Evolutionary conservation across 495 filamentous ascomycete species (phyloP).

Genomic region (Bryoglossum gracile): DNA sequence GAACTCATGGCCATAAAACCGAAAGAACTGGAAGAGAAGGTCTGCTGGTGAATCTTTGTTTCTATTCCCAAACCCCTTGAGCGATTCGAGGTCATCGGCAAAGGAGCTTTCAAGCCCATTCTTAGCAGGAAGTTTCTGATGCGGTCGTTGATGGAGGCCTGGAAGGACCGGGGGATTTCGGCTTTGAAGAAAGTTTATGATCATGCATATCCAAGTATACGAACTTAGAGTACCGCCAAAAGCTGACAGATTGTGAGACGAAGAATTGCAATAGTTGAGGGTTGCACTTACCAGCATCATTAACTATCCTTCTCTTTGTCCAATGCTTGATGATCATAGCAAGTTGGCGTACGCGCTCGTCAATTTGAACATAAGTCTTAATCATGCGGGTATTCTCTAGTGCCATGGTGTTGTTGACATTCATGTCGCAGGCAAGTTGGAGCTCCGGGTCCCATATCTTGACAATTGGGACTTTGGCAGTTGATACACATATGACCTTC

Average conservation of each 20-base stretch:
- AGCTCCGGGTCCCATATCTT: conserved; percentile 98
- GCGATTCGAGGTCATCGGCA: conserved; percentile 70
- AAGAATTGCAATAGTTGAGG: background rate
- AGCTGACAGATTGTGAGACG: conserved; percentile 39
- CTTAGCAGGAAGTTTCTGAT: conserved; percentile 49
- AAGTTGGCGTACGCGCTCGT: conserved; percentile 80
- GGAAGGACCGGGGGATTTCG: conserved; percentile 83
- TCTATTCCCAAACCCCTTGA: conserved; percentile 63
- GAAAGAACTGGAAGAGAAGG: conserved; percentile 88
- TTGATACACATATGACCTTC: conserved; percentile 84
- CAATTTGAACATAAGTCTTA: conserved; percentile 91
- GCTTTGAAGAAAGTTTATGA: conserved; percentile 91
- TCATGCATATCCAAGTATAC: conserved; percentile 99
- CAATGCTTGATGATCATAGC: conserved; percentile 97
- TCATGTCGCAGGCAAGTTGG: conserved; percentile 90
- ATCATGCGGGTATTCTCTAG: conserved; percentile 98
- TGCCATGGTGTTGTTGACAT: conserved; percentile 92
- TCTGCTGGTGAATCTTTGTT: conserved; percentile 80
- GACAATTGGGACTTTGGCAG: conserved; percentile 95
- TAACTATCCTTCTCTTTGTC: conserved; percentile 86
- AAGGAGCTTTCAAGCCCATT: conserved; percentile 66
- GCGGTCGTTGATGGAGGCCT: conserved; percentile 70
- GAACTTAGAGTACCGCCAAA: conserved; percentile 93
- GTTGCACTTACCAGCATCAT: conserved; percentile 76
- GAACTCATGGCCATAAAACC: conserved; percentile 87